These are phyloP conservation scores for Neopestalotiopsis rosae DNA, from an alignment of 2,329 filamentous ascomycete genomes.

Conservation along the genomic window DNA sequence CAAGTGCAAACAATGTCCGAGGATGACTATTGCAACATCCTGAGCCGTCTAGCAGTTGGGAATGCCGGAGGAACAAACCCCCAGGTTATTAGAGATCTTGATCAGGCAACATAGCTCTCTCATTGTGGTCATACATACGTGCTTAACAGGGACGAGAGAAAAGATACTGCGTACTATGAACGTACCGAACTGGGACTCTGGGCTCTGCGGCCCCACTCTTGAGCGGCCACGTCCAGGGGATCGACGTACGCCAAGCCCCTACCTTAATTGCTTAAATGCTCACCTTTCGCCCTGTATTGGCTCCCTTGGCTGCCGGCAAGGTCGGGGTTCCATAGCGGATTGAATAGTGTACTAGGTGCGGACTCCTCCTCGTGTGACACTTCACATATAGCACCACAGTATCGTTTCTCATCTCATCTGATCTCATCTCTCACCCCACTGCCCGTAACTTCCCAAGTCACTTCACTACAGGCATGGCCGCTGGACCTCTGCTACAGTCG, in stretches of 20 bases:
- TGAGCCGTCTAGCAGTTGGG: too few species aligned
- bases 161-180: neutral
- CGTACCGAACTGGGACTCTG: neutral
- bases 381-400: neutral
- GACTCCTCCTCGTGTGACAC: neutral
- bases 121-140: too few species aligned
- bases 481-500: neutral
- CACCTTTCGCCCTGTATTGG: neutral
- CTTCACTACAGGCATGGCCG: neutral
- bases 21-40: too few species aligned
- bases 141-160: neutral
- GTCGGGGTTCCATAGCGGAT: neutral
- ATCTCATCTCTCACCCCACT: neutral
- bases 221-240: neutral
- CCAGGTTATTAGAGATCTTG: too few species aligned
- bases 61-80: too few species aligned
- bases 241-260: slow-evolving; percentile 1
- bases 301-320: neutral
- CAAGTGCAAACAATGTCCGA: too few species aligned
- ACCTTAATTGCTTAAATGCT: slow-evolving; percentile 12
- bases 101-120: too few species aligned
- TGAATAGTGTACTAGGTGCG: too few species aligned
- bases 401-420: neutral
- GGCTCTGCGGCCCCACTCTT: neutral
- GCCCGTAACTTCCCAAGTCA: neutral